These are phyloP conservation scores for Coemansia erecta DNA, from an alignment of 192 early-diverging fungal species.

Conservation along the genomic window DNA sequence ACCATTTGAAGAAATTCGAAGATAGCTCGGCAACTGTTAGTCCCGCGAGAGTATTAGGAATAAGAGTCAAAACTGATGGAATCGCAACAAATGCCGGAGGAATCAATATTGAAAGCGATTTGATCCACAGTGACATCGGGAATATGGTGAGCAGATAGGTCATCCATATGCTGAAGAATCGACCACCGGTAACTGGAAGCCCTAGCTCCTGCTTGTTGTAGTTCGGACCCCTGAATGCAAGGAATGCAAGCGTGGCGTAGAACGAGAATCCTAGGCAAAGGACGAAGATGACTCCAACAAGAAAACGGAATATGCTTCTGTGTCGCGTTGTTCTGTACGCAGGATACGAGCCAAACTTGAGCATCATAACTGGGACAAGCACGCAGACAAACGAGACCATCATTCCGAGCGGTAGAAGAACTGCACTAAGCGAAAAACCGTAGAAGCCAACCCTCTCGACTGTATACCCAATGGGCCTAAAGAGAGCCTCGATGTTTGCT, in stretches of 20 bases:
- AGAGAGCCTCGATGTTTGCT: constrained; percentile 11
- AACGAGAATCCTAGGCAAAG: constrained; percentile 27
- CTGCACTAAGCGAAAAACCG: constrained; percentile 18
- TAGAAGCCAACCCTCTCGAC: constrained; percentile 21
- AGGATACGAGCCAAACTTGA: constrained; percentile 34
- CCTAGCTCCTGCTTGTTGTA: constrained; percentile 18
- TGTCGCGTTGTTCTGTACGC: constrained; percentile 29
- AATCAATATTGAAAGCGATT: constrained; percentile 25
- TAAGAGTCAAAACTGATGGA: constrained; percentile 35
- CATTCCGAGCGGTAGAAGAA: constrained; percentile 32
- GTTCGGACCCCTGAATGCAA: constrained; percentile 38
- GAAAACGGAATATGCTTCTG: constrained; percentile 31
- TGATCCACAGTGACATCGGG: constrained; percentile 31
- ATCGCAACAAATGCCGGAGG: constrained; percentile 29
- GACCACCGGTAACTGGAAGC: constrained; percentile 26
- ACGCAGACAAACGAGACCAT: constrained; percentile 18
- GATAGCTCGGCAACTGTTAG: constrained; percentile 48
- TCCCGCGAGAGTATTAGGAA: constrained; percentile 50
- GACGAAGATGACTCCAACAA: constrained; percentile 24
- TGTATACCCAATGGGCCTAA: constrained; percentile 23
- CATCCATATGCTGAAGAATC: constrained; percentile 50
- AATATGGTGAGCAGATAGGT: constrained; percentile 16
- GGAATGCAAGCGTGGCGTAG: constrained; percentile 35
- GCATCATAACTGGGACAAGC: constrained; percentile 31
- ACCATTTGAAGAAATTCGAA: constrained; percentile 53